phyloP scores from a whole-genome alignment of 371 early-diverging fungal species.

The Nosema muscidifuracis region DNA sequence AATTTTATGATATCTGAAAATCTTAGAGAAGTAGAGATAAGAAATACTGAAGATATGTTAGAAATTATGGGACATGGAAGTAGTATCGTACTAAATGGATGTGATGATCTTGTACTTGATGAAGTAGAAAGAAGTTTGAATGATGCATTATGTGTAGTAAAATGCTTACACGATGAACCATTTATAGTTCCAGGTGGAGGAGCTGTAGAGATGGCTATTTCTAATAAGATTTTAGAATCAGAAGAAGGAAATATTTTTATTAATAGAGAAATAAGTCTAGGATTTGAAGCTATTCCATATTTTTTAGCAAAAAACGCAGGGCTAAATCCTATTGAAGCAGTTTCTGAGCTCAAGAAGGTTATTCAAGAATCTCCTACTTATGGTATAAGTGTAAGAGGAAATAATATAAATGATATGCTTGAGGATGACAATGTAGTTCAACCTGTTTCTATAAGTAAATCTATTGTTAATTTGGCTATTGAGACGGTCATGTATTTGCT shows the following conservation, averaged over 20 bases:
- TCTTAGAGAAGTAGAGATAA: slow-evolving; percentile 76
- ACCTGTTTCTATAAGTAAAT: slow-evolving; percentile 86
- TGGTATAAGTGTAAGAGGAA: slow-evolving; percentile 63
- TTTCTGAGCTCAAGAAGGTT: slow-evolving; percentile 85
- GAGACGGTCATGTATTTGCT: slow-evolving; percentile 94
- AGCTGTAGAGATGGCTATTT: slow-evolving; percentile 76
- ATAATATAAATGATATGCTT: slow-evolving; percentile 84
- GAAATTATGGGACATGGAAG: slow-evolving; percentile 78
- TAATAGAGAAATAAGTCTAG: slow-evolving; percentile 85
- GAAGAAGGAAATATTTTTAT: slow-evolving; percentile 91
- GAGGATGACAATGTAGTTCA: slow-evolving; percentile 90
- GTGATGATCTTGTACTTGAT: slow-evolving; percentile 95
- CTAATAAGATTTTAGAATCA: slow-evolving; percentile 79
- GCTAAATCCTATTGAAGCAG: slow-evolving; percentile 89
- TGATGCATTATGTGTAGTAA: slow-evolving; percentile 96
- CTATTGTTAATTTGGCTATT: slow-evolving; percentile 84
- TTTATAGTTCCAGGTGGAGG: slow-evolving; percentile 89
- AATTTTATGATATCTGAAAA: slow-evolving; percentile 87
- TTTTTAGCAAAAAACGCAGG: slow-evolving; percentile 97
- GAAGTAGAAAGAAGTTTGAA: slow-evolving; percentile 95
- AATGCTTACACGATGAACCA: slow-evolving; percentile 60
- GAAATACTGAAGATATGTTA: slow-evolving; percentile 77
- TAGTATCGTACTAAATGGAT: slow-evolving; percentile 91
- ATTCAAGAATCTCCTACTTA: slow-evolving; percentile 61
- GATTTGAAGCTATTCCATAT: slow-evolving; percentile 94